A percentile compares a stretch with the other conserved stretches of the same genome.
These are phyloP conservation scores for Sisymbrium altissimum DNA, from an alignment of 345 rosid genomes.

Conservation along the genomic window DNA sequence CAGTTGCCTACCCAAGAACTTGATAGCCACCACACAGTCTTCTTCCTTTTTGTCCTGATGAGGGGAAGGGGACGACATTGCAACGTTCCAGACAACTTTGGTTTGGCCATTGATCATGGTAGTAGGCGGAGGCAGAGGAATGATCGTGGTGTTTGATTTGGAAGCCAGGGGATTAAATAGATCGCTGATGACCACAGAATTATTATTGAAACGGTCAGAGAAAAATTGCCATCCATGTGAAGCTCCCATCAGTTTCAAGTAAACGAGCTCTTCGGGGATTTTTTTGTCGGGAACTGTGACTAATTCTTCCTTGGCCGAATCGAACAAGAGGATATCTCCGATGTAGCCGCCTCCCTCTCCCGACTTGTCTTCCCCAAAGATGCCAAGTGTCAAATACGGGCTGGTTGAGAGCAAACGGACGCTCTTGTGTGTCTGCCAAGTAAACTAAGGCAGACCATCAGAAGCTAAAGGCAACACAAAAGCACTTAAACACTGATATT, in stretches of 20 bases:
- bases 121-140: slow-evolving; percentile 1
- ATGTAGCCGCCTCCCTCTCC: background rate
- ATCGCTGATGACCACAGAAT: background rate
- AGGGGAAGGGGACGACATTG: background rate
- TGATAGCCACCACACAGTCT: background rate
- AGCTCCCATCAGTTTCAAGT: background rate
- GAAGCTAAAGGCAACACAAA: background rate
- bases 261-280: background rate
- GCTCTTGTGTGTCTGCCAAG: background rate
- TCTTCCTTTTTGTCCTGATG: background rate
- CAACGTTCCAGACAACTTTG: background rate
- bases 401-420: background rate
- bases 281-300: background rate
- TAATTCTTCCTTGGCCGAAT: background rate
- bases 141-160: background rate
- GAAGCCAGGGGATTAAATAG: background rate
- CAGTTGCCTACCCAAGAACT: background rate
- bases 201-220: background rate
- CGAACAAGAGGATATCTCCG: background rate
- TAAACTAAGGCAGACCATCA: background rate
- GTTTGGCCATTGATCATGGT: background rate
- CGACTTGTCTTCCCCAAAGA: too few species aligned
- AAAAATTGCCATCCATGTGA: background rate
- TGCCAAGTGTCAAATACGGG: background rate
- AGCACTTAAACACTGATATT: too few species aligned